Conservation (phyloP, 2,329 filamentous ascomycete genomes). For the Hysterium pulicare region DNA sequence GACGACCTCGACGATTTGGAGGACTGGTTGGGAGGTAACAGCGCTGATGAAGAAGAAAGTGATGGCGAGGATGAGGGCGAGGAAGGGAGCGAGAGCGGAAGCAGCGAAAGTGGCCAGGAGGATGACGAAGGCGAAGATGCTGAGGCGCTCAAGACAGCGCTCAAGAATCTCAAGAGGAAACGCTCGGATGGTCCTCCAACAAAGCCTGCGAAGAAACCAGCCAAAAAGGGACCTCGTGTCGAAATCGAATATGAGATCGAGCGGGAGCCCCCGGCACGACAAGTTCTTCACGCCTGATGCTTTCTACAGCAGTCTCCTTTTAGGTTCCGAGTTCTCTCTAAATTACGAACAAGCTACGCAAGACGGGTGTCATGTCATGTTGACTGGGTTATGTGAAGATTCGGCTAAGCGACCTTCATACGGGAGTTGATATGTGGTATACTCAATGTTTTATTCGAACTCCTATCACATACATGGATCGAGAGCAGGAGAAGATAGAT, state of each 20-base stretch:
- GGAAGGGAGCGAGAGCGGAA: constrained; percentile 58
- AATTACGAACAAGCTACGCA: no score
- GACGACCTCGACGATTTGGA: constrained; percentile 72
- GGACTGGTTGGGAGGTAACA: constrained; percentile 83
- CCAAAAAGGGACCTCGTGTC: constrained; percentile 55
- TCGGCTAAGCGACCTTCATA: no score
- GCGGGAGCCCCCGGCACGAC: constrained; percentile 49
- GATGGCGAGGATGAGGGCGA: constrained; percentile 52
- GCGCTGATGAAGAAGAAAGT: constrained; percentile 47
- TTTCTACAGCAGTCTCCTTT: no score
- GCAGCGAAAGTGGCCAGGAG: constrained; percentile 41
- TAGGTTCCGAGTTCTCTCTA: no score
- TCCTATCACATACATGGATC: no score
- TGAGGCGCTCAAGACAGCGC: constrained; percentile 55
- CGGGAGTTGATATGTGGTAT: no score
- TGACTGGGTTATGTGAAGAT: no score
- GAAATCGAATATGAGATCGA: constrained; percentile 80
- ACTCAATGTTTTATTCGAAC: no score
- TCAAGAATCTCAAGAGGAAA: constrained; percentile 56
- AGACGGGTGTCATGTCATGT: no score
- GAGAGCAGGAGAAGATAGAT: no score
- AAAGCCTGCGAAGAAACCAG: constrained; percentile 60
- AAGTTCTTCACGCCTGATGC: constrained; percentile 31
- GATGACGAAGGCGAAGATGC: constrained; percentile 55
- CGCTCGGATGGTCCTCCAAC: constrained; percentile 47